Percentiles rank a stretch among this genome's conserved stretches.
Conservation (phyloP, 2,329 filamentous ascomycete genomes). For the Penicillium hordei region DNA sequence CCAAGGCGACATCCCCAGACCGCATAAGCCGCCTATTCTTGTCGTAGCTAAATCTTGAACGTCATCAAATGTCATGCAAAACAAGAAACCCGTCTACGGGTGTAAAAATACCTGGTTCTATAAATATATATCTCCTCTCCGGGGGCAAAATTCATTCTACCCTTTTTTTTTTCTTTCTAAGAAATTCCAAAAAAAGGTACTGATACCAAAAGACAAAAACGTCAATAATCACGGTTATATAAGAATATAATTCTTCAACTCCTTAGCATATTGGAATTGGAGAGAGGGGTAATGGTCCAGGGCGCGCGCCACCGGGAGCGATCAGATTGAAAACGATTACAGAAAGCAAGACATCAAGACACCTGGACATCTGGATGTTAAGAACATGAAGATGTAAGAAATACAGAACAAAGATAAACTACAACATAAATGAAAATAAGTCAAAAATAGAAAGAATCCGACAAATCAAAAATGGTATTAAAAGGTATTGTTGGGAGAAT, state of each 20-base stretch:
- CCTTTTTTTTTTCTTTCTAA: not conserved
- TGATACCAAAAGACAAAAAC: not conserved
- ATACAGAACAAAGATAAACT: not conserved
- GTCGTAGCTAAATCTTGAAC: not conserved
- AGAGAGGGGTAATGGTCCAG: conserved; percentile 9
- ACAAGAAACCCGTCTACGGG: not conserved
- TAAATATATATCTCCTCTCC: conserved; percentile 1
- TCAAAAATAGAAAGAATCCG: not conserved
- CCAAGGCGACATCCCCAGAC: not conserved
- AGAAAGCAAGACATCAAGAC: not conserved
- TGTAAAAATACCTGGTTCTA: not conserved
- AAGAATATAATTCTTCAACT: not conserved
- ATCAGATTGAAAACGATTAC: not conserved
- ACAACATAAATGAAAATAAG: no score
- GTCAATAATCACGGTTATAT: not conserved
- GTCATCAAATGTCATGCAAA: not conserved
- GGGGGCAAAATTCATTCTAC: not conserved
- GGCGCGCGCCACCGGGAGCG: conserved; percentile 3
- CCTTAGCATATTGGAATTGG: not conserved
- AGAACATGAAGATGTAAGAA: not conserved
- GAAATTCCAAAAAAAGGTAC: not conserved
- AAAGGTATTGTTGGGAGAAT: conserved; percentile 32
- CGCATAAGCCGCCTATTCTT: no score
- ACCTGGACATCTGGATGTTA: not conserved
- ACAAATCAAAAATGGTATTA: not conserved